Percentiles rank a stretch among this genome's conserved stretches.
Conservation (phyloP, 306 rosid genomes). For the Spatholobus suberectus region DNA sequence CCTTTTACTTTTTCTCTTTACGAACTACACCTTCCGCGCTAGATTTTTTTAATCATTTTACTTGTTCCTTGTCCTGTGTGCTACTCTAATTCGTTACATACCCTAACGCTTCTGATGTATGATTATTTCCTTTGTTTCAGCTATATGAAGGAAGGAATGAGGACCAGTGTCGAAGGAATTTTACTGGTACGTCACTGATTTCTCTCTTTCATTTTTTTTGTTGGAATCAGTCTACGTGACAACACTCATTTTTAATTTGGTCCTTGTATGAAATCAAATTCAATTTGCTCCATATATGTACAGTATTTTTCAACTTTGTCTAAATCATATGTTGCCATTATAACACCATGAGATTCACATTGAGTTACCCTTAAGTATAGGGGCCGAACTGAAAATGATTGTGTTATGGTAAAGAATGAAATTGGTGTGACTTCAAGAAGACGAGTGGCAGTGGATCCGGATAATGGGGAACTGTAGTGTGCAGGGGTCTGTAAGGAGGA, state of each 20-base stretch:
- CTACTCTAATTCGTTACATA: neutral
- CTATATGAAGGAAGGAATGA: constrained; percentile 98
- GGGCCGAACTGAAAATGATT: too few species aligned
- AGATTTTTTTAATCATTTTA: too few species aligned
- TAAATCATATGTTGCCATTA: neutral
- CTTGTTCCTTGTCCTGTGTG: neutral
- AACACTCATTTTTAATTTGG: neutral
- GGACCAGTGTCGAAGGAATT: constrained; percentile 97
- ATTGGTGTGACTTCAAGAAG: too few species aligned
- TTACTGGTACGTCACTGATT: constrained; percentile 68
- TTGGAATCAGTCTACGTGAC: too few species aligned
- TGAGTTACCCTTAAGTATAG: neutral
- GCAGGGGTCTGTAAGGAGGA: too few species aligned
- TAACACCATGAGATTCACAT: neutral
- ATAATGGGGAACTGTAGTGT: too few species aligned
- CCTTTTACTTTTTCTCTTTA: neutral
- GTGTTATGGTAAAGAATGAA: too few species aligned
- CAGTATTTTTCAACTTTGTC: neutral
- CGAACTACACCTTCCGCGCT: too few species aligned
- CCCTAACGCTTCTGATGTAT: neutral
- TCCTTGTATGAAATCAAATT: neutral
- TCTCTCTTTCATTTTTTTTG: too few species aligned
- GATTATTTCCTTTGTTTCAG: constrained; percentile 49
- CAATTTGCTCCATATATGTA: neutral
- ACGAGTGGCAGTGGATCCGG: too few species aligned